Percentiles rank a stretch among this genome's conserved stretches.
Evolutionary conservation across 129 eudicot species (phyloP).

Genomic region (Cynara cardunculus): DNA sequence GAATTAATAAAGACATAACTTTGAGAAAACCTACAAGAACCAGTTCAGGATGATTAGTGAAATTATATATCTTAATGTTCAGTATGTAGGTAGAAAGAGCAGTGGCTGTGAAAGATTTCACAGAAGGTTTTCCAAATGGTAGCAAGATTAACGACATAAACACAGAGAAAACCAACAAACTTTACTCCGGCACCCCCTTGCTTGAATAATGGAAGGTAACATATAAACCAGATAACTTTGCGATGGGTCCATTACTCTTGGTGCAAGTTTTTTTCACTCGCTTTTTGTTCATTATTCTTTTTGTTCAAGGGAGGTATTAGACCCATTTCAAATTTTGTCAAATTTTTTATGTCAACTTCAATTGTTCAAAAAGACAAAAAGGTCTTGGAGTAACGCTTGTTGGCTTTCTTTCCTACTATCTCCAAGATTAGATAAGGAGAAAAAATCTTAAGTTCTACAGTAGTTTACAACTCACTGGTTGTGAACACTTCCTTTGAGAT

Average conservation of each 20-base stretch:
- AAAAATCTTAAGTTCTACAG: neutral
- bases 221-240: neutral
- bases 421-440: neutral
- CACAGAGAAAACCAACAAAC: neutral
- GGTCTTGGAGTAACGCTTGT: neutral
- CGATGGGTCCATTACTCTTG: neutral
- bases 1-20: too few species aligned
- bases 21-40: too few species aligned
- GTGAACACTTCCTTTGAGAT: neutral
- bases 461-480: neutral
- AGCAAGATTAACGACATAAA: neutral
- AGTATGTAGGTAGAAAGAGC: neutral
- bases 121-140: neutral
- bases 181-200: neutral
- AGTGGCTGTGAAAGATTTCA: neutral
- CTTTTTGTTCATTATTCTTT: neutral
- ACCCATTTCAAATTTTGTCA: neutral
- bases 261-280: neutral
- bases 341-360: neutral
- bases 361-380: neutral
- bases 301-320: neutral
- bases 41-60: neutral
- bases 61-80: neutral
- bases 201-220: neutral
- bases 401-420: neutral